A percentile compares a stretch with the other conserved stretches of the same genome.
phyloP scores from a whole-genome alignment of 768 basidiomycete genomes.

The Termitomyces sp. region DNA sequence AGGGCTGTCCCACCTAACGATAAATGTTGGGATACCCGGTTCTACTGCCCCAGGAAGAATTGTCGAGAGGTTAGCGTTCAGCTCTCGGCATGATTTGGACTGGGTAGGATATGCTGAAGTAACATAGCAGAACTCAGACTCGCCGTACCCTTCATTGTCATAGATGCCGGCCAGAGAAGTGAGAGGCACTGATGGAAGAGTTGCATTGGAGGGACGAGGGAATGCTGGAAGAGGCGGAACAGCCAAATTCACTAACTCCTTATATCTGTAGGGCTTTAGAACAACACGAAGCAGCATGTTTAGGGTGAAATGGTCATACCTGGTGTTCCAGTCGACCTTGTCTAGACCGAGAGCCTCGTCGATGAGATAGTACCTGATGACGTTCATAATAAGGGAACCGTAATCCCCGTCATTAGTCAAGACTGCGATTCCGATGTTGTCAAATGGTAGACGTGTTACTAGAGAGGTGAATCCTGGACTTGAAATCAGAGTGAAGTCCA shows the following conservation, averaged over 20 bases:
- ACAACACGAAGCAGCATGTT: neutral
- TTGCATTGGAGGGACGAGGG: slow-evolving; percentile 17
- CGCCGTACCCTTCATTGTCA: slow-evolving; percentile 19
- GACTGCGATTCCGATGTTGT: slow-evolving; percentile 28
- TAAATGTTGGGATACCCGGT: slow-evolving; percentile 22
- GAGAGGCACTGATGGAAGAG: slow-evolving; percentile 15
- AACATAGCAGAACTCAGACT: slow-evolving; percentile 21
- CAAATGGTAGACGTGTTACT: slow-evolving; percentile 24
- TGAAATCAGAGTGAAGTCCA: neutral
- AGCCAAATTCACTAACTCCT: neutral
- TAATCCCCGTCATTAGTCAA: slow-evolving; percentile 26
- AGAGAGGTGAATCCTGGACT: slow-evolving; percentile 19
- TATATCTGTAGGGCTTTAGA: neutral
- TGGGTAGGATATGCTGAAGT: slow-evolving; percentile 8
- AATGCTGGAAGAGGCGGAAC: slow-evolving; percentile 3
- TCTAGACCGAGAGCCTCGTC: slow-evolving; percentile 23
- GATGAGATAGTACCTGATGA: slow-evolving; percentile 25
- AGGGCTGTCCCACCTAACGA: slow-evolving; percentile 20
- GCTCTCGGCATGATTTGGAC: slow-evolving; percentile 17
- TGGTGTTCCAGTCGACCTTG: slow-evolving; percentile 24
- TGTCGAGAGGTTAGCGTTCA: slow-evolving; percentile 17
- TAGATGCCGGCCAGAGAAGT: slow-evolving; percentile 18
- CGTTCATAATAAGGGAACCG: slow-evolving; percentile 18
- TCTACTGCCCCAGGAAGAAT: slow-evolving; percentile 22
- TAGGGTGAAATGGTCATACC: slow-evolving; percentile 9